Evolutionary conservation across 202 grass and related monocot species (phyloP).

Genomic region (Cymbopogon flexuosus): DNA sequence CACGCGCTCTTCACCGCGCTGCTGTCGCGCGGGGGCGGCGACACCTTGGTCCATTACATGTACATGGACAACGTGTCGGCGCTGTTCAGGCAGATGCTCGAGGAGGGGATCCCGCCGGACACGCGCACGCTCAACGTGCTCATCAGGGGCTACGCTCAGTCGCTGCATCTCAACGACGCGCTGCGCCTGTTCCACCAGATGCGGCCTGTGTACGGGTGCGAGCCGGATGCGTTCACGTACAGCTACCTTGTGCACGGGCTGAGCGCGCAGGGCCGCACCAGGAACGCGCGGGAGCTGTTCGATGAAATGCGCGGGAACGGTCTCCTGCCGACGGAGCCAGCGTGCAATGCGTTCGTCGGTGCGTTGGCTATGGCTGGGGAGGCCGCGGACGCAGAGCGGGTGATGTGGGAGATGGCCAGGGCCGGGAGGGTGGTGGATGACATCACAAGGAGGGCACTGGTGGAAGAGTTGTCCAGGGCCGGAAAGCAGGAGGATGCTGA

Average conservation of each 20-base stretch:
- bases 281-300: slow-evolving; percentile 64
- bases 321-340: slow-evolving; percentile 33
- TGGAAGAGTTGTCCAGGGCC: slow-evolving; percentile 53
- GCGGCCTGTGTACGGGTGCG: slow-evolving; percentile 45
- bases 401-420: slow-evolving; percentile 62
- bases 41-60: slow-evolving; percentile 65
- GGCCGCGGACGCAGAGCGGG: slow-evolving; percentile 29
- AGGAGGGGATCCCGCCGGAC: slow-evolving; percentile 58
- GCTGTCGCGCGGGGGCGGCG: slow-evolving; percentile 44
- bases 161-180: slow-evolving; percentile 77
- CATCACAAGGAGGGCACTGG: slow-evolving; percentile 57
- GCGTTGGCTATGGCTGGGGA: slow-evolving; percentile 69
- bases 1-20: slow-evolving; percentile 70
- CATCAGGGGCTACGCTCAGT: slow-evolving; percentile 65
- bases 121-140: slow-evolving; percentile 63
- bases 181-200: slow-evolving; percentile 86
- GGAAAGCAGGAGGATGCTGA: slow-evolving; percentile 46
- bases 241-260: slow-evolving; percentile 70
- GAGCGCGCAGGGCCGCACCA: slow-evolving; percentile 65
- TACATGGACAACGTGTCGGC: slow-evolving; percentile 75
- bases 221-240: slow-evolving; percentile 65
- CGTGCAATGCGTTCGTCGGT: slow-evolving; percentile 65
- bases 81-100: slow-evolving; percentile 87
- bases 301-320: slow-evolving; percentile 56
- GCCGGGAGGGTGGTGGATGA: slow-evolving; percentile 52